Evolutionary conservation across 2,329 filamentous ascomycete species (phyloP).

Genomic region (Xylariaceae sp.): DNA sequence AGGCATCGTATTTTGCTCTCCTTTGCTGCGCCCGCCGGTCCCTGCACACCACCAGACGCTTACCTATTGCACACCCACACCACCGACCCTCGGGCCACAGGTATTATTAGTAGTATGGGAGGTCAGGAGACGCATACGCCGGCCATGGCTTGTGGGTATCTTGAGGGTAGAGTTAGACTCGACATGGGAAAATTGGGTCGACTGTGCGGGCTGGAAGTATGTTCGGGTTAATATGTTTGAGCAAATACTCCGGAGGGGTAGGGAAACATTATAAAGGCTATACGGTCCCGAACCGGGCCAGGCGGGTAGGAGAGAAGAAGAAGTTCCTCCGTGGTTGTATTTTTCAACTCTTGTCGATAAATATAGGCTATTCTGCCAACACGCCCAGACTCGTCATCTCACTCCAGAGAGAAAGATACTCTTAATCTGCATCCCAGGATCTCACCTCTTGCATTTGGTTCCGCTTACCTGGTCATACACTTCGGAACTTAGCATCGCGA

Average conservation of each 20-base stretch:
- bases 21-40: conserved; percentile 20
- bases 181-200: conserved; percentile 20
- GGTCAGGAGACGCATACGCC: conserved; percentile 32
- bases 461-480: background rate
- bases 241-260: background rate
- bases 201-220: conserved; percentile 19
- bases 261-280: conserved; percentile 13
- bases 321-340: conserved; percentile 12
- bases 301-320: conserved; percentile 15
- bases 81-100: conserved; percentile 22
- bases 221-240: conserved; percentile 15
- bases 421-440: background rate
- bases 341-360: background rate
- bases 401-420: background rate
- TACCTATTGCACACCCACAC: conserved; percentile 27
- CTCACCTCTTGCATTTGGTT: no score
- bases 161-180: conserved; percentile 14
- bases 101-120: conserved; percentile 11
- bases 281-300: conserved; percentile 6
- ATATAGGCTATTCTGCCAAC: background rate
- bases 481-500: background rate
- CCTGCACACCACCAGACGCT: conserved; percentile 22
- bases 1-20: conserved; percentile 12
- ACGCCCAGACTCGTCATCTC: background rate
- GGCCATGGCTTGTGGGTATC: conserved; percentile 19